Percentiles rank a stretch among this genome's conserved stretches.
phyloP scores from a whole-genome alignment of 2,329 filamentous ascomycete genomes.

The Hypoxylon sp. region DNA sequence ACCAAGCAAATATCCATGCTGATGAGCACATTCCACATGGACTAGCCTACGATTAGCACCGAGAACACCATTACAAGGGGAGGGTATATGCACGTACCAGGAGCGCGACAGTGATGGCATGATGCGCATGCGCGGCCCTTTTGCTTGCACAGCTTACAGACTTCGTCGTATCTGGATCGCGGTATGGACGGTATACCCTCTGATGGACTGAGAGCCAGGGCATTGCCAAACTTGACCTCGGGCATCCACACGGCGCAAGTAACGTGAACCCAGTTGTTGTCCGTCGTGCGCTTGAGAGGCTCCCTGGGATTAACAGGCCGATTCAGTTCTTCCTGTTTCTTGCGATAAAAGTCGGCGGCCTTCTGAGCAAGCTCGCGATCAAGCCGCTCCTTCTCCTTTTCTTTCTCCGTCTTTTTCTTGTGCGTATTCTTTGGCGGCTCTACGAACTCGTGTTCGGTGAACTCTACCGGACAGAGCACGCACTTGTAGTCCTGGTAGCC shows the following conservation, averaged over 20 bases:
- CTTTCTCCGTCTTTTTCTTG: constrained; percentile 90
- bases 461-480: constrained; percentile 84
- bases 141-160: constrained; percentile 84
- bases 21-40: constrained; percentile 90
- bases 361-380: constrained; percentile 86
- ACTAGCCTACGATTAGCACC: constrained; percentile 57
- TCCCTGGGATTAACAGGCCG: constrained; percentile 86
- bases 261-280: constrained; percentile 99
- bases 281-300: constrained; percentile 88
- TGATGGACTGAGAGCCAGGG: constrained; percentile 80
- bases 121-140: constrained; percentile 79
- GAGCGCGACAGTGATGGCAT: constrained; percentile 75
- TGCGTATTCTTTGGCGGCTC: constrained; percentile 80
- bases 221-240: constrained; percentile 91
- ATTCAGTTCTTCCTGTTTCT: constrained; percentile 82
- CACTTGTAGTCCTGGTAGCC: constrained; percentile 80
- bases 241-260: constrained; percentile 90
- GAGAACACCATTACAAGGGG: constrained; percentile 35
- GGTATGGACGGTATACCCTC: constrained; percentile 90
- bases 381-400: constrained; percentile 84
- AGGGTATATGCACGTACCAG: constrained; percentile 49
- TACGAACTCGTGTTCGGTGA: constrained; percentile 82
- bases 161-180: constrained; percentile 73
- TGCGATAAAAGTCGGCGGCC: constrained; percentile 81
- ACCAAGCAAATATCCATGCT: constrained; percentile 81